phyloP scores from a whole-genome alignment of 2,329 filamentous ascomycete species.

The Dissoconium aciculare region DNA sequence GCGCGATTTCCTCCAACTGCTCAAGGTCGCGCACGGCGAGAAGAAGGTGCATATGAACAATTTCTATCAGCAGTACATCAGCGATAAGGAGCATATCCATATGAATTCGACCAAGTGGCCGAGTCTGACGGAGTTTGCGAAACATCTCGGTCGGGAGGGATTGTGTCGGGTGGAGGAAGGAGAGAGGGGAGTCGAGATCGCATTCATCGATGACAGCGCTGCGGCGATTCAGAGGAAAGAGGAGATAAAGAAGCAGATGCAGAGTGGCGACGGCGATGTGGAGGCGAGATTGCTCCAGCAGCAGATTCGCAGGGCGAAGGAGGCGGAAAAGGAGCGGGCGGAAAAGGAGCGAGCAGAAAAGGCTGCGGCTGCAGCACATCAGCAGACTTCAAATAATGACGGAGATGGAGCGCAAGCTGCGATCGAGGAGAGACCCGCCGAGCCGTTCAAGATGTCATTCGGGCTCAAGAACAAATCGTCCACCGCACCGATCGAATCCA shows the following conservation, averaged over 20 bases:
- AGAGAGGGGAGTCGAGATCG: slow-evolving; percentile 69
- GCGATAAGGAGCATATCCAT: slow-evolving; percentile 74
- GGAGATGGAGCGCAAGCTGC: slow-evolving; percentile 6
- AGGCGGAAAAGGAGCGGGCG: slow-evolving; percentile 22
- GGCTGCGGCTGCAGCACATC: no score
- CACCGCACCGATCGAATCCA: slow-evolving; percentile 7
- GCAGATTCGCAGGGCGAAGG: slow-evolving; percentile 55
- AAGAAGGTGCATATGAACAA: slow-evolving; percentile 80
- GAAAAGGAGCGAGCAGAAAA: slow-evolving; percentile 11
- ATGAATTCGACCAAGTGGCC: slow-evolving; percentile 91
- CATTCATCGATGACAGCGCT: slow-evolving; percentile 84
- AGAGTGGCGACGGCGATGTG: slow-evolving; percentile 67
- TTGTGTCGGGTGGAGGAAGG: slow-evolving; percentile 84
- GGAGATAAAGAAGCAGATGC: slow-evolving; percentile 68
- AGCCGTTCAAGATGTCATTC: slow-evolving; percentile 25
- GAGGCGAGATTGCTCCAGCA: slow-evolving; percentile 70
- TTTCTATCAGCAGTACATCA: slow-evolving; percentile 91
- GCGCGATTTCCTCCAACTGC: slow-evolving; percentile 59
- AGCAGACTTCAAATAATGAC: no score
- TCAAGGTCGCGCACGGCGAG: slow-evolving; percentile 76
- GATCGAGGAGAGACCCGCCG: slow-evolving; percentile 29
- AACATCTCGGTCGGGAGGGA: slow-evolving; percentile 70
- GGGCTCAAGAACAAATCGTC: slow-evolving; percentile 19
- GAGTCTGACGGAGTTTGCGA: slow-evolving; percentile 77
- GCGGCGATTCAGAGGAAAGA: slow-evolving; percentile 71